Base-by-base conservation (phyloP, 108 stramenopile species). In the Nitzschia sp. region DNA sequence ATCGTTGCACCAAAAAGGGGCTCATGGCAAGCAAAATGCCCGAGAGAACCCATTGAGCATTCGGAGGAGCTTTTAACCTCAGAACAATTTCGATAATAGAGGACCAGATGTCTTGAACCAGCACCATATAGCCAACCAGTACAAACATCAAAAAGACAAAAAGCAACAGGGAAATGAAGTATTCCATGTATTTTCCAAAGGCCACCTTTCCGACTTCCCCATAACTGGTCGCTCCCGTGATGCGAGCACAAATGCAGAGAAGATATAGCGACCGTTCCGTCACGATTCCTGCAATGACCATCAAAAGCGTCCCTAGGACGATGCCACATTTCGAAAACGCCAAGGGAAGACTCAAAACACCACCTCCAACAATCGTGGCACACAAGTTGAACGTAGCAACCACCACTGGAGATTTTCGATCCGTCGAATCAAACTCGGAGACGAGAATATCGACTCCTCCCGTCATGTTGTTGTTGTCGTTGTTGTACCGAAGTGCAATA, bases 341-440 rank as follows among this genome's bases (percentile, higher is more conserved):
- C 63, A 90, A 69, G 21, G 96, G 96, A 9, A 96, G 72, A 53
- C 74, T 77, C 29, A 96, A 80, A 9, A 88, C 86, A 13, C 96
- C 96, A 17, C 96, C 96, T 15, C 96, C 96, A 27, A 90, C 84
- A 71, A 94, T 88, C 0, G 95, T 87, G 23, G 95, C 92, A 31
- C 90, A 81, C 0, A 96, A 66, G 67, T 93, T 93, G 76, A 96
- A 91, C 0, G 69, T 83, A 11, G 90, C 88, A 30, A 81, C 69
- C 16, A 83, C 44, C 2, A 79, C 22, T 2, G 74, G 57, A 1
- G 91, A 87, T 56, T 76, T 69, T 19, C 91, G 86, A 31, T 45
- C 1, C 5, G 69, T 35, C 11, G 73, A 80, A 54, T 78, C 48
- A 63, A 69, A 73, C 5, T 74, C 71, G n/a, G 83, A 80, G 61